Evolutionary conservation across 345 rosid genomes (phyloP).

Genomic region (Eucalyptus curtisii): DNA sequence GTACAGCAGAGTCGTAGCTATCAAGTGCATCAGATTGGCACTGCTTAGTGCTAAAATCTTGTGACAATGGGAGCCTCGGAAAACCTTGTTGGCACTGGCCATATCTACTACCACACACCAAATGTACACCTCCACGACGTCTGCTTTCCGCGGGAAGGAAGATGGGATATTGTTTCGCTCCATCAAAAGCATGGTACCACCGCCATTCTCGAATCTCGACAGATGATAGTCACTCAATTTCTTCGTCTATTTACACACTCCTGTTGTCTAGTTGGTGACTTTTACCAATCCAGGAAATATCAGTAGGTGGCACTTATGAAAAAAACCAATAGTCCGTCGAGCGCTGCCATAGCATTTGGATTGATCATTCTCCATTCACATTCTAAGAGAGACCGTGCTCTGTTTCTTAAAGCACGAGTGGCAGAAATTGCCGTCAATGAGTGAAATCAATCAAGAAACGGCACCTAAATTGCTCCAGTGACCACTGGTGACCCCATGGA

Average conservation of each 20-base stretch:
- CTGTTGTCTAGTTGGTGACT: background rate
- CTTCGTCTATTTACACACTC: background rate
- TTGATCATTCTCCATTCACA: background rate
- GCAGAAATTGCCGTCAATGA: background rate
- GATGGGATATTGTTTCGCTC: background rate
- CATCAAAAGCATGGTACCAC: background rate
- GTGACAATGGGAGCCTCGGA: background rate
- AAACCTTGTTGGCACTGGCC: background rate
- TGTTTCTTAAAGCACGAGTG: background rate
- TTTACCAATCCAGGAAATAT: background rate
- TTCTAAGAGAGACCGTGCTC: background rate
- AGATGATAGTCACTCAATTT: background rate
- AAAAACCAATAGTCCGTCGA: background rate
- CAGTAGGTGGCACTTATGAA: background rate
- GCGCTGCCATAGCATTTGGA: background rate
- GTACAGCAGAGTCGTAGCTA: background rate
- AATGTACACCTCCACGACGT: background rate
- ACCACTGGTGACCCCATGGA: background rate
- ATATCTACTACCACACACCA: background rate
- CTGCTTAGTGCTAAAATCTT: background rate
- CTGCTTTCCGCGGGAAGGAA: background rate
- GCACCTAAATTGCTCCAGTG: background rate
- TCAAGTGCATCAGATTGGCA: background rate
- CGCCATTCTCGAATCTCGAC: background rate
- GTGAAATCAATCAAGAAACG: background rate